A percentile compares a stretch with the other conserved stretches of the same genome.
Conservation (phyloP, 2,329 filamentous ascomycete species). For the Trichoderma sp. region DNA sequence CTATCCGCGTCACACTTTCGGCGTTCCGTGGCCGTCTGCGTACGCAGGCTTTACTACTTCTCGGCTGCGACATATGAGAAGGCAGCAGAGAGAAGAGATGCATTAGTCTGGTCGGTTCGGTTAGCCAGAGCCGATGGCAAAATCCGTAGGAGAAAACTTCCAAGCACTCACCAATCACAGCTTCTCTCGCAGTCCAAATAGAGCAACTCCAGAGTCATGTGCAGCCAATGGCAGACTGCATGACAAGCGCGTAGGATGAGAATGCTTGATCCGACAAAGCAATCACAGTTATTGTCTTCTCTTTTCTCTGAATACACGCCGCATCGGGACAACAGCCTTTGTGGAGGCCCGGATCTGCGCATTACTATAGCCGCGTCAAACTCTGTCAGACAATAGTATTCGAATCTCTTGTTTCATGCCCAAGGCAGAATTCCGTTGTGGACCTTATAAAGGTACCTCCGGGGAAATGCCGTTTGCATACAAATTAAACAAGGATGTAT, state of each 20-base stretch:
- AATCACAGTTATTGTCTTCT: neutral
- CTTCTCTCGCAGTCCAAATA: neutral
- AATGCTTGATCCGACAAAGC: neutral
- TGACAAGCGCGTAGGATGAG: neutral
- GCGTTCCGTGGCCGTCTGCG: neutral
- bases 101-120: neutral
- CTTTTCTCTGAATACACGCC: neutral
- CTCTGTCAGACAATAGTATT: neutral
- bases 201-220: neutral
- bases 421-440: neutral
- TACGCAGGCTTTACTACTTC: neutral
- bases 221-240: neutral
- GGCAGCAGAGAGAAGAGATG: neutral
- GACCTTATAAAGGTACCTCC: neutral
- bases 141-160: neutral
- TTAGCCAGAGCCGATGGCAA: neutral
- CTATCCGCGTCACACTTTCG: neutral
- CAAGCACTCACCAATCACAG: neutral
- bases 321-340: conserved; percentile 1
- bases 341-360: neutral
- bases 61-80: neutral
- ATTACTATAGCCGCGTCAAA: neutral
- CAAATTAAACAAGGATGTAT: conserved; percentile 4
- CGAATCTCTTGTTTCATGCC: neutral
- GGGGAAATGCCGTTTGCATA: neutral